Base-by-base conservation (phyloP, 148 eudicot species). In the Vaccinium macrocarpon region DNA sequence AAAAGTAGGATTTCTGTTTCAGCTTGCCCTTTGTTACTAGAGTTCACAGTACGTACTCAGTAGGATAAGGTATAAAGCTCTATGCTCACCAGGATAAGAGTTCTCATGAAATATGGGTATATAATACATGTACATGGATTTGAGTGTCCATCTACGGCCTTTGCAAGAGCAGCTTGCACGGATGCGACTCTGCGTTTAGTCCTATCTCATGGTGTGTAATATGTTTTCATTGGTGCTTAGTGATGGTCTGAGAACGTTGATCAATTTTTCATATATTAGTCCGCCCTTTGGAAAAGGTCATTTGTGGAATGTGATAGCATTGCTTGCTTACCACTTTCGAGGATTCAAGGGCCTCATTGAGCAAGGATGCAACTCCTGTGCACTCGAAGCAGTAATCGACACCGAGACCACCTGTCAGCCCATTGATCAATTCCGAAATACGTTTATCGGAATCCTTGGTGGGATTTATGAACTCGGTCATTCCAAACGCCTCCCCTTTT, bases 391-490 rank as follows among this genome's bases (percentile, higher is more conserved):
- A 72, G 50, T 72, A 72, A 50, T 72, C 50, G n/a, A 72, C 76
- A n/a, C 76, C 76, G 1, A 83, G 46, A 13, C 93, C 93, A 35
- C 86, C 89, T 1, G 94, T 92, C 15, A 88, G 77, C 38, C 89
- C 91, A 56, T 84, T 89, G 18, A 92, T 84, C 83, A 88, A 74
- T 21, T 87, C 85, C 1, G 94, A 90, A 55, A 92, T 81, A 29
- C 88, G 81, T 1, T 53, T 61, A 27, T 48, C 27, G 1, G 50
- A 21, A 21, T 75, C 15, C 23, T 46, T 53, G 56, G 74, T 86
- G 3, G 93, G 93, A 79, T 90, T 89, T 16, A 92, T 89, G 81
- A 89, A 92, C 23, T 92, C 91, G 0, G 92, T 92, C 86, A 92
- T 88, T 56, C 94, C 94, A 81, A 88, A 92, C 1, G 51, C 83